Base-by-base conservation (phyloP, 257 asterid genomes). In the Handroanthus guayacan region DNA sequence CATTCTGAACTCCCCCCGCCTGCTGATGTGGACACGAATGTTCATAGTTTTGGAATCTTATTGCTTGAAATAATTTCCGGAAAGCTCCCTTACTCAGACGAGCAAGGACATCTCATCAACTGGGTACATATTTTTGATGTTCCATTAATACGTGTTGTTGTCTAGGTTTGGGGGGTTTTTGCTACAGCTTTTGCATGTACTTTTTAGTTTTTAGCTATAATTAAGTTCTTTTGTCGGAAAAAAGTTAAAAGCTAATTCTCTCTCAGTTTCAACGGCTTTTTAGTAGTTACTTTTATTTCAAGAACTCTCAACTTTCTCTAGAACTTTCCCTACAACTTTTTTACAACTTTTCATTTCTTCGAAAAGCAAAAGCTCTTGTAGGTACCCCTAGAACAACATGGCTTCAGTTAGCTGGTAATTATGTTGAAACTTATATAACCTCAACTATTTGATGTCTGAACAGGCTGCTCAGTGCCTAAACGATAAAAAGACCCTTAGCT, bases 21-120 rank as follows among this genome's bases (percentile, higher is more conserved):
- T 62, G 90, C 90, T 47, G 92, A 87, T 54, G 82, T 68, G 9
- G 98, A 91, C 70, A 86, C 90, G 8, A 92, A 95, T 69, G 82
- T 88, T 31, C 84, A 86, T 82, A 79, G 87, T 67, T 95, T 93
- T 39, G 97, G 99, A 67, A 31, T 93, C 39, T 54, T 93, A 81
- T 39, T 86, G 89, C 94, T 95, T 6, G 99, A 95, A 88, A 75
- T 82, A 14, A 85, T 95, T 38, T 79, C 97, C 5, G 97, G 96
- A 54, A 93, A 77, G 87, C 91, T 80, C 45, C 89, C 89, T 9
- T 62, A 79, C 82, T 82, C 97, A 1, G 90, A 86, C 50, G 97
- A 91, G 72, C 83, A 87, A 63, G 89, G 92, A 44, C 47, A 71
- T 78, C 83, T 92, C 58, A 39, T 85, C 54, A 73, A 88, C 62